Evolutionary conservation across 352 stramenopile genomes (phyloP).

Genomic region (Pseudoperonospora humuli): DNA sequence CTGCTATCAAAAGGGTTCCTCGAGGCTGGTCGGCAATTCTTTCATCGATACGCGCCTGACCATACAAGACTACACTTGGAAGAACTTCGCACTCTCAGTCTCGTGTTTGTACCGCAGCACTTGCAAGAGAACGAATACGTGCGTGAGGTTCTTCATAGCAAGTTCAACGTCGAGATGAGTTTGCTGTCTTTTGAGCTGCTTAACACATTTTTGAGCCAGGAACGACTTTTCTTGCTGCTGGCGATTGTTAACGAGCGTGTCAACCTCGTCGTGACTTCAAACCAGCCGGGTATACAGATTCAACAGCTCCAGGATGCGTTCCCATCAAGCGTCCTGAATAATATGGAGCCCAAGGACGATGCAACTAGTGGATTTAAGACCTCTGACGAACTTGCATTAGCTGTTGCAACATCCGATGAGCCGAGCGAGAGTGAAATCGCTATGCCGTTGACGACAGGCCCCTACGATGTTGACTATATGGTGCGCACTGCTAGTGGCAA

Average conservation of each 20-base stretch:
- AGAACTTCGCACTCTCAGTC: slow-evolving; percentile 55
- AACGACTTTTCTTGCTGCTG: slow-evolving; percentile 67
- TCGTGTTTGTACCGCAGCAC: slow-evolving; percentile 58
- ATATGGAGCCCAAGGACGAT: slow-evolving; percentile 28
- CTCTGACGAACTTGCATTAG: slow-evolving; percentile 50
- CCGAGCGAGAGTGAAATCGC: slow-evolving; percentile 73
- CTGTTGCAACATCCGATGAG: slow-evolving; percentile 34
- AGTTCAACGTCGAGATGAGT: slow-evolving; percentile 79
- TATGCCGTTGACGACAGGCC: slow-evolving; percentile 43
- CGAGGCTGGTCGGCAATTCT: slow-evolving; percentile 47
- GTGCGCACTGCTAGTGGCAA: slow-evolving; percentile 40
- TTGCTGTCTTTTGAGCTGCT: slow-evolving; percentile 80
- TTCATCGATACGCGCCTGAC: slow-evolving; percentile 47
- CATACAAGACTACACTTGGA: slow-evolving; percentile 62
- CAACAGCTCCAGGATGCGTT: slow-evolving; percentile 49
- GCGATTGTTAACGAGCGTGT: slow-evolving; percentile 75
- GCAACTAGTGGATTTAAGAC: slow-evolving; percentile 36
- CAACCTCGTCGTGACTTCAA: slow-evolving; percentile 60
- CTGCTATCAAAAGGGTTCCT: slow-evolving; percentile 57
- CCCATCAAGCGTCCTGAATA: slow-evolving; percentile 24
- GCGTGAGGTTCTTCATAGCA: slow-evolving; percentile 67
- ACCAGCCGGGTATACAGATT: slow-evolving; percentile 63
- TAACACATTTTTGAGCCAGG: slow-evolving; percentile 69
- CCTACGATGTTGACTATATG: slow-evolving; percentile 72
- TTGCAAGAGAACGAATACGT: slow-evolving; percentile 69